phyloP scores from a whole-genome alignment of 2,329 filamentous ascomycete species.

The Lecanicillium sp. region DNA sequence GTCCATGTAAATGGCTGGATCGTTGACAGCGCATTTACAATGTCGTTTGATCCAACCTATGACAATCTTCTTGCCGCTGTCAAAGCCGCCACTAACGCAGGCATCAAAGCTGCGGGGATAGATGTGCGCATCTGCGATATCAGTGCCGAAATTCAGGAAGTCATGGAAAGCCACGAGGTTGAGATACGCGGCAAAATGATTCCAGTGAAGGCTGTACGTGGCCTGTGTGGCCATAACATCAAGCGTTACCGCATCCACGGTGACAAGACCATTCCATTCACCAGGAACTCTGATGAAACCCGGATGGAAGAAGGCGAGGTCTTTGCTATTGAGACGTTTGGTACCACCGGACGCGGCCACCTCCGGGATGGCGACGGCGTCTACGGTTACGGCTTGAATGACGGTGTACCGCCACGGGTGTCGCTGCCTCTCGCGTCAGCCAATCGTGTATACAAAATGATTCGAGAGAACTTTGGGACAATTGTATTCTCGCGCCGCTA shows the following conservation, averaged over 20 bases:
- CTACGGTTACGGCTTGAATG: constrained; percentile 42
- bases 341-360: constrained; percentile 77
- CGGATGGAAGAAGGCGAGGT: constrained; percentile 95
- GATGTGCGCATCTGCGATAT: constrained; percentile 81
- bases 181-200: constrained; percentile 70
- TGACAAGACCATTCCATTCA: constrained; percentile 81
- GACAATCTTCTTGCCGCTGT: constrained; percentile 65
- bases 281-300: constrained; percentile 72
- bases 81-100: constrained; percentile 71
- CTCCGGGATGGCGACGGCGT: constrained; percentile 56
- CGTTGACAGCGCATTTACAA: constrained; percentile 69
- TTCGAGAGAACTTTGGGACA: constrained; percentile 55
- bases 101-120: constrained; percentile 71
- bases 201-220: constrained; percentile 73
- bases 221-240: constrained; percentile 81
- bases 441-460: constrained; percentile 47
- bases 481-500: constrained; percentile 55
- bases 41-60: constrained; percentile 64
- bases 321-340: constrained; percentile 91
- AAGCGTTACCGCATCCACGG: constrained; percentile 81
- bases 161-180: constrained; percentile 86
- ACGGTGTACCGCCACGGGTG: constrained; percentile 25
- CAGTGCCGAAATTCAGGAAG: constrained; percentile 72
- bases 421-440: constrained; percentile 41
- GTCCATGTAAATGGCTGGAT: constrained; percentile 71